Percentiles rank a stretch among this genome's conserved stretches.
These are phyloP conservation scores for Candida sp. DNA, from an alignment of 1,139 yeast genomes.

Conservation along the genomic window DNA sequence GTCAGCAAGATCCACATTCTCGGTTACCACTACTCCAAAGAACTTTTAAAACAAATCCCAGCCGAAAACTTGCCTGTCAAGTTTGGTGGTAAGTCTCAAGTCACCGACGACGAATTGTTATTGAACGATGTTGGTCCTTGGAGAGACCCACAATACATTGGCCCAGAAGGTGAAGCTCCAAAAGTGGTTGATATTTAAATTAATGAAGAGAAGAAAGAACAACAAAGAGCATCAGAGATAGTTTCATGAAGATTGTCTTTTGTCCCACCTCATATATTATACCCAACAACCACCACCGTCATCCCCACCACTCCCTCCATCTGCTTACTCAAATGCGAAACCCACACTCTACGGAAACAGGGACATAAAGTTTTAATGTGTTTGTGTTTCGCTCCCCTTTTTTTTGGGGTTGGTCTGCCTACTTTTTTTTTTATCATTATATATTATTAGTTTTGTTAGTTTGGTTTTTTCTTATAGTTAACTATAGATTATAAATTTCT, in stretches of 20 bases:
- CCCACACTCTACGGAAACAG: neutral
- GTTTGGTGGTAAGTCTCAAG: constrained; percentile 84
- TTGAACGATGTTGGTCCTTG: constrained; percentile 96
- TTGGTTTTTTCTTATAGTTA: constrained; percentile 1
- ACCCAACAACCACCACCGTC: neutral
- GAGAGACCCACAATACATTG: constrained; percentile 87
- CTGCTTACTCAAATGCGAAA: neutral
- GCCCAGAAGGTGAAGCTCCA: constrained; percentile 89
- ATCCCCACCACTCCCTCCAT: neutral
- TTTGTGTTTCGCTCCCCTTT: too few species aligned
- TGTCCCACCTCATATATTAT: neutral
- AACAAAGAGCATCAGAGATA: neutral
- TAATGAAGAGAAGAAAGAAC: neutral
- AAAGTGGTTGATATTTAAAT: constrained; percentile 39
- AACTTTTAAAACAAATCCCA: constrained; percentile 90
- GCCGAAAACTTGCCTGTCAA: constrained; percentile 88
- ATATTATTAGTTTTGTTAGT: neutral
- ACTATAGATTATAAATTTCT: constrained; percentile 3
- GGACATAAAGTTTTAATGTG: too few species aligned
- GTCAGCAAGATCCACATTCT: constrained; percentile 93
- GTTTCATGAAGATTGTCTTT: neutral
- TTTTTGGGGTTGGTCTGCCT: neutral
- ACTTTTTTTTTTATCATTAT: neutral
- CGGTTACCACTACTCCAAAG: constrained; percentile 79
- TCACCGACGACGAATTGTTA: constrained; percentile 78